Evolutionary conservation across 2,329 filamentous ascomycete genomes (phyloP).

Genomic region (Diplodia seriata): DNA sequence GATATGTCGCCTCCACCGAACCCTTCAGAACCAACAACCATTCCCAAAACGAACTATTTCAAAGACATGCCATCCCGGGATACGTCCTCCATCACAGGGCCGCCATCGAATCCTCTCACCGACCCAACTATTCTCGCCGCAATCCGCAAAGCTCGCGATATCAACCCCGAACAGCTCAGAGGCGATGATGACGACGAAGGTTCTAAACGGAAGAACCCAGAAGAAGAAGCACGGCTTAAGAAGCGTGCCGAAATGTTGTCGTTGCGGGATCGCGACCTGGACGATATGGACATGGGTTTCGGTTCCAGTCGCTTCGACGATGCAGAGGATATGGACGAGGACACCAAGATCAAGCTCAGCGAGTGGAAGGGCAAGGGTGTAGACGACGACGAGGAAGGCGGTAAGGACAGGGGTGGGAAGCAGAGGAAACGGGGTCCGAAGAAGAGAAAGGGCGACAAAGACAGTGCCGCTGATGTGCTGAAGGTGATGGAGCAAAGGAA

Average conservation of each 20-base stretch:
- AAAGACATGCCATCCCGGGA: conserved; percentile 34
- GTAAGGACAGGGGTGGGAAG: conserved; percentile 62
- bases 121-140: conserved; percentile 70
- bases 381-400: conserved; percentile 56
- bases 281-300: conserved; percentile 95
- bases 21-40: background rate
- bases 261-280: conserved; percentile 76
- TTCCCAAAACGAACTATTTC: conserved; percentile 33
- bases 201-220: conserved; percentile 56
- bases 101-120: conserved; percentile 45
- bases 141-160: conserved; percentile 77
- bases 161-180: conserved; percentile 62
- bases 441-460: conserved; percentile 79
- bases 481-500: conserved; percentile 73
- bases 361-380: conserved; percentile 65
- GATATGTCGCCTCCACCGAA: conserved; percentile 31
- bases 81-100: conserved; percentile 36
- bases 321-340: conserved; percentile 77
- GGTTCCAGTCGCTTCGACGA: conserved; percentile 87
- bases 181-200: conserved; percentile 51
- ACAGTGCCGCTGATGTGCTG: conserved; percentile 82
- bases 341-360: conserved; percentile 69
- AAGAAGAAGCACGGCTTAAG: conserved; percentile 71
- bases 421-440: conserved; percentile 75
- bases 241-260: conserved; percentile 70